A percentile compares a stretch with the other conserved stretches of the same genome.
Evolutionary conservation across 352 stramenopile genomes (phyloP).

Genomic region (Thalassiosira livingstoniorum): DNA sequence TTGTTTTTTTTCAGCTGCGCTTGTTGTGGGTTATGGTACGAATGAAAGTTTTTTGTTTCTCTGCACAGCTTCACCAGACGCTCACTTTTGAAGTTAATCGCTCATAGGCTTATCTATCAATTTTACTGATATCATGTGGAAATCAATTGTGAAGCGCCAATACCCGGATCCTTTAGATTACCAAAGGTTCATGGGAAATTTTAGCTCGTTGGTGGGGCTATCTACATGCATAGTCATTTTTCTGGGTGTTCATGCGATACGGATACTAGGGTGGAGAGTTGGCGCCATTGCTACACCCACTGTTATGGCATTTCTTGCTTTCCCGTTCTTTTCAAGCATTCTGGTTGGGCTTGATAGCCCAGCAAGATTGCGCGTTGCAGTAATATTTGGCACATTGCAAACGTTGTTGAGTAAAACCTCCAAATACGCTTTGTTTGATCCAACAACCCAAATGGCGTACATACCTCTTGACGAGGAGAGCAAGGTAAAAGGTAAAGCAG

Average conservation of each 20-base stretch:
- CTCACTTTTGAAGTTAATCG: background rate
- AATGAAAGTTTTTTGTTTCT: background rate
- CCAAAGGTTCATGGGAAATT: conserved; percentile 89
- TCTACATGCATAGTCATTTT: conserved; percentile 88
- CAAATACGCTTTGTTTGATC: conserved; percentile 85
- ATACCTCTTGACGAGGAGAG: conserved; percentile 89
- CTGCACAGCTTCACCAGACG: background rate
- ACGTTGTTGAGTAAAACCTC: conserved; percentile 82
- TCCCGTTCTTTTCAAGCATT: conserved; percentile 87
- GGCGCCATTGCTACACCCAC: conserved; percentile 86
- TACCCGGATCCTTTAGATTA: conserved; percentile 88
- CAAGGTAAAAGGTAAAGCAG: conserved; percentile 89
- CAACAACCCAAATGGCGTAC: conserved; percentile 88
- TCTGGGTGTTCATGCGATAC: conserved; percentile 86
- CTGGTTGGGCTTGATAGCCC: conserved; percentile 80
- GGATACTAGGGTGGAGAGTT: conserved; percentile 85
- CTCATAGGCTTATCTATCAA: conserved; percentile 85
- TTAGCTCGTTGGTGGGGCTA: conserved; percentile 83
- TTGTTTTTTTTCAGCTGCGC: no score
- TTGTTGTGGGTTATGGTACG: conserved; percentile 86
- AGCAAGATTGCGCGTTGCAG: conserved; percentile 60
- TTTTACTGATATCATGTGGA: conserved; percentile 90
- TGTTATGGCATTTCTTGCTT: conserved; percentile 83
- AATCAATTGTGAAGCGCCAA: conserved; percentile 87
- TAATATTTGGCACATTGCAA: conserved; percentile 82